These are phyloP conservation scores for Coemansia sp. DNA, from an alignment of 192 early-diverging fungal genomes.

Conservation along the genomic window DNA sequence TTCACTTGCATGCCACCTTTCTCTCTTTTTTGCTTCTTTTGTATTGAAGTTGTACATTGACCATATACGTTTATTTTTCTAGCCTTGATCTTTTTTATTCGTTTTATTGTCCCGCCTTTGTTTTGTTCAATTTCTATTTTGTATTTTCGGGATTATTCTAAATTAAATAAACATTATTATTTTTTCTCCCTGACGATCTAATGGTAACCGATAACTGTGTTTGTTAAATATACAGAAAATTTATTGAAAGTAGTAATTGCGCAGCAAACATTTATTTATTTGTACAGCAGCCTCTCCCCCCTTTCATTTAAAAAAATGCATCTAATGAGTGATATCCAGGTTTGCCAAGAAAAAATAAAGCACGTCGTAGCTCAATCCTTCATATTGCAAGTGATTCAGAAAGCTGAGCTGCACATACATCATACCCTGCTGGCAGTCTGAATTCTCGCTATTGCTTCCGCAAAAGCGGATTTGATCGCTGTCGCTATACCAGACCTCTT, in stretches of 20 bases:
- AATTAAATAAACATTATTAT: neutral
- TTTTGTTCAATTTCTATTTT: too few species aligned
- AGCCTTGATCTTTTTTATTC: too few species aligned
- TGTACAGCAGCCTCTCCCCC: neutral
- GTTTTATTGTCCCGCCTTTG: neutral
- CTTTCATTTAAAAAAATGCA: neutral
- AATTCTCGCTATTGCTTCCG: conserved; percentile 12
- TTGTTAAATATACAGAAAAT: too few species aligned
- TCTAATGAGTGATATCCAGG: neutral
- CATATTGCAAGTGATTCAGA: conserved; percentile 18
- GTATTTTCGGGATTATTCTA: too few species aligned
- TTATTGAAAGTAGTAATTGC: neutral
- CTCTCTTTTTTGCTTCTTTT: conserved; percentile 1
- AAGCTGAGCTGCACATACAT: neutral
- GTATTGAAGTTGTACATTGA: conserved; percentile 1
- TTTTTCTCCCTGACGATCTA: neutral
- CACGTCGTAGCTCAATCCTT: conserved; percentile 14
- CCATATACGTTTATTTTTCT: neutral
- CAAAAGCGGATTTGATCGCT: conserved; percentile 10
- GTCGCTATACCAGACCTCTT: conserved; percentile 20
- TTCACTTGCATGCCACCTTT: neutral
- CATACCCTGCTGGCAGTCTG: conserved; percentile 8
- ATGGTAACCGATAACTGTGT: neutral
- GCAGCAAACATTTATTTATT: neutral
- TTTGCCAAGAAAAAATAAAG: conserved; percentile 12